Conservation (phyloP, 371 early-diverging fungal species). For the Actinomortierella ambigua region DNA sequence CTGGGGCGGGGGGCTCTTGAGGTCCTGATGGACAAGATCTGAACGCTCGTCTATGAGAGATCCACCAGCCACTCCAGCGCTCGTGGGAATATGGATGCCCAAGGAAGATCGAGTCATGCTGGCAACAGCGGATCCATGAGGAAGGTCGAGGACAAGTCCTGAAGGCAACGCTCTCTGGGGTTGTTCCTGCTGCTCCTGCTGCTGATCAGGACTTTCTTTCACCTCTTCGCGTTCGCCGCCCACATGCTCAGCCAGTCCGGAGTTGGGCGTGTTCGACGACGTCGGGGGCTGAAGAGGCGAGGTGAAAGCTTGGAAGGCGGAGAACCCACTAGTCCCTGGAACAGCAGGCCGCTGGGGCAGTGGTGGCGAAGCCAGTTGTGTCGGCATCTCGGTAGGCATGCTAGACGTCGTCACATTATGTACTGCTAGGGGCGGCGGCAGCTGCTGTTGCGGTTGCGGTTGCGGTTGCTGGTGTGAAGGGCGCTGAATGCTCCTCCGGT, state of each 20-base stretch:
- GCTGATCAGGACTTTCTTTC: too few relatives aligned
- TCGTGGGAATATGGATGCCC: slow-evolving; percentile 15
- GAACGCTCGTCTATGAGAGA: slow-evolving; percentile 18
- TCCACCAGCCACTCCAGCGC: slow-evolving; percentile 21
- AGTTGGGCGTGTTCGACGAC: slow-evolving; percentile 10
- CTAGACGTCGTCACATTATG: slow-evolving; percentile 2
- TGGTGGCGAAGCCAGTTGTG: slow-evolving; percentile 41
- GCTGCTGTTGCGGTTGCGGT: not conserved
- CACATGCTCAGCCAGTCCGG: slow-evolving; percentile 8
- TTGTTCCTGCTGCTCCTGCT: not conserved
- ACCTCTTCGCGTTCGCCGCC: too few relatives aligned
- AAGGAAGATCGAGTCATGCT: slow-evolving; percentile 10
- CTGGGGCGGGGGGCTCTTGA: slow-evolving; percentile 30
- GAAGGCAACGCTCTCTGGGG: not conserved
- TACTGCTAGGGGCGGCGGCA: not conserved
- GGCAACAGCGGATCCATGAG: not conserved
- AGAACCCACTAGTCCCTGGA: slow-evolving; percentile 16
- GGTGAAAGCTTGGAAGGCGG: slow-evolving; percentile 28
- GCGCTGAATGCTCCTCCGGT: too few relatives aligned
- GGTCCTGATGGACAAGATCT: slow-evolving; percentile 32
- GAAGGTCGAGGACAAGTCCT: slow-evolving; percentile 12
- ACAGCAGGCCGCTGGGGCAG: slow-evolving; percentile 25
- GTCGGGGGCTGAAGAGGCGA: slow-evolving; percentile 16
- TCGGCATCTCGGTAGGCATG: slow-evolving; percentile 42
- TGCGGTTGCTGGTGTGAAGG: not conserved